These are phyloP conservation scores for Cladosporium sp. DNA, from an alignment of 2,329 filamentous ascomycete genomes.

Conservation along the genomic window DNA sequence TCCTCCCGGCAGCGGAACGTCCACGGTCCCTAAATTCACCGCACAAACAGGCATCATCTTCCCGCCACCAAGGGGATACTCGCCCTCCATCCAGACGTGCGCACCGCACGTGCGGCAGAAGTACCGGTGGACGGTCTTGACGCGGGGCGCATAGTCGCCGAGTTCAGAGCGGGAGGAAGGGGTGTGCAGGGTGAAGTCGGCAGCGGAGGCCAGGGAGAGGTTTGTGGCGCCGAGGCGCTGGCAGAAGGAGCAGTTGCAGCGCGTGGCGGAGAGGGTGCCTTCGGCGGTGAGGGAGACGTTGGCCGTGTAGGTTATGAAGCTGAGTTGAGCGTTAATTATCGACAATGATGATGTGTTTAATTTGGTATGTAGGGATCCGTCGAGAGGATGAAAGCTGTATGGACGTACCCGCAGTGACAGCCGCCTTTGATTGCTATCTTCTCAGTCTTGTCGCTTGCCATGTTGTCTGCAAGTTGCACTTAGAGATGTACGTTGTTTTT, in stretches of 20 bases:
- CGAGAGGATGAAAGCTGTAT: not conserved
- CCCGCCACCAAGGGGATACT: constrained; percentile 13
- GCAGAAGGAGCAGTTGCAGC: constrained; percentile 20
- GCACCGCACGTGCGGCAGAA: constrained; percentile 14
- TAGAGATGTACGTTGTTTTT: not conserved
- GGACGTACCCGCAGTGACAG: constrained; percentile 18
- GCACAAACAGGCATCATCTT: constrained; percentile 17
- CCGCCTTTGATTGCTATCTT: constrained; percentile 6
- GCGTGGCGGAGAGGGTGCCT: constrained; percentile 7
- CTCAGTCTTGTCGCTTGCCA: not conserved
- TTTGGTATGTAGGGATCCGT: too few species aligned
- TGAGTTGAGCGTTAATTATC: not conserved
- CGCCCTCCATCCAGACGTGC: constrained; percentile 19
- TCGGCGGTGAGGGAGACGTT: constrained; percentile 1
- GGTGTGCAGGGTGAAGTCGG: constrained; percentile 8
- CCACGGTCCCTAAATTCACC: constrained; percentile 24
- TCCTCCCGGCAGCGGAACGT: constrained; percentile 22
- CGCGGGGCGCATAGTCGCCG: constrained; percentile 5
- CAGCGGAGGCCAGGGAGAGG: not conserved
- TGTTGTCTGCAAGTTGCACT: not conserved
- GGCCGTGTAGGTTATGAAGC: constrained; percentile 19
- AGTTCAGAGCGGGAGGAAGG: constrained; percentile 9
- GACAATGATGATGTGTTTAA: not conserved
- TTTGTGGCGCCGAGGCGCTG: constrained; percentile 12
- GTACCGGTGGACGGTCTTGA: constrained; percentile 11